A percentile compares a stretch with the other conserved stretches of the same genome.
Evolutionary conservation across 139 green algal species (phyloP).

Genomic region (Pleodorina starrii): DNA sequence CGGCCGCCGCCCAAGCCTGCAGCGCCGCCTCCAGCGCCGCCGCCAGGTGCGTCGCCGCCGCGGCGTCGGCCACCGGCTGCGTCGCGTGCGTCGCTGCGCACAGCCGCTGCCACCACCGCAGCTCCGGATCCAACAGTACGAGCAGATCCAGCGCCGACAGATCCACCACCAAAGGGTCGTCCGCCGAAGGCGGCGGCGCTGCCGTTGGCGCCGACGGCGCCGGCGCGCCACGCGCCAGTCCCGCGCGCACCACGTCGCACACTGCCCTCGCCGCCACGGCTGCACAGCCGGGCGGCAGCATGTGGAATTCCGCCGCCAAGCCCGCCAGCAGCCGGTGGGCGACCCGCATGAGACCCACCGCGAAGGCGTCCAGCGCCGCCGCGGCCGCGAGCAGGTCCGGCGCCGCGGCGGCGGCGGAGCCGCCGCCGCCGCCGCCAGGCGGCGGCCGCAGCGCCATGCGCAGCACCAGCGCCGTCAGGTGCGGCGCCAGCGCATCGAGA

Average conservation of each 20-base stretch:
- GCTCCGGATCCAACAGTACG: slow-evolving; percentile 8
- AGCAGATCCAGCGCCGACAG: slow-evolving; percentile 30
- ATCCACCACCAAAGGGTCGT: not conserved
- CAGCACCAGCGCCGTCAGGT: slow-evolving; percentile 1
- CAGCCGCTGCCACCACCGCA: slow-evolving; percentile 48
- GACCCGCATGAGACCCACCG: not conserved
- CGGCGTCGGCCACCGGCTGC: slow-evolving; percentile 3
- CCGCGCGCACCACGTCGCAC: slow-evolving; percentile 1
- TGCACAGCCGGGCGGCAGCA: not conserved
- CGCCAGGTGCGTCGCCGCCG: slow-evolving; percentile 10
- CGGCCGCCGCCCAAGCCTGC: not conserved
- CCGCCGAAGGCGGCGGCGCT: not conserved
- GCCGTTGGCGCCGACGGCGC: not conserved
- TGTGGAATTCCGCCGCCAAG: slow-evolving; percentile 20
- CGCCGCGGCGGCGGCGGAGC: no score
- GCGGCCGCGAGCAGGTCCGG: not conserved
- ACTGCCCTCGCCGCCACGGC: not conserved
- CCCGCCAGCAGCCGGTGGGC: not conserved
- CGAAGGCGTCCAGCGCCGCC: not conserved
- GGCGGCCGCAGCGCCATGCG: not conserved
- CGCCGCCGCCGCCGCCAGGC: no score
- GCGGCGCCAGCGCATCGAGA: slow-evolving; percentile 13
- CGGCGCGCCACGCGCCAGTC: not conserved
- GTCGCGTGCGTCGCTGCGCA: slow-evolving; percentile 26
- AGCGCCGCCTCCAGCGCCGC: slow-evolving; percentile 14